These are phyloP conservation scores for Colletotrichum tamarilloi DNA, from an alignment of 2,329 filamentous ascomycete genomes.

Conservation along the genomic window DNA sequence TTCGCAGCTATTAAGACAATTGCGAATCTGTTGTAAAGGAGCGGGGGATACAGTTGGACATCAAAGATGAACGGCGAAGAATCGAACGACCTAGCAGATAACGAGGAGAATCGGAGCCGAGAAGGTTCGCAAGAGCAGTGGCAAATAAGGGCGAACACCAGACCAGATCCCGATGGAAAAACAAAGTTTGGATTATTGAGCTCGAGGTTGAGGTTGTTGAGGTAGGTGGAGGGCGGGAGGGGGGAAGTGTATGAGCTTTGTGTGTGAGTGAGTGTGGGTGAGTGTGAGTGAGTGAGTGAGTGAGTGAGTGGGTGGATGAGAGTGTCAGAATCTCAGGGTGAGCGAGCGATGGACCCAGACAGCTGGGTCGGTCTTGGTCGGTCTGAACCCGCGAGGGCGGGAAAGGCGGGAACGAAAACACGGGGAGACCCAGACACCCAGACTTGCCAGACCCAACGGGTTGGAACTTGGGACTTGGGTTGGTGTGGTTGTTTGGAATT, in stretches of 20 bases:
- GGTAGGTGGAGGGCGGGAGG: neutral
- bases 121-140: neutral
- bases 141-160: neutral
- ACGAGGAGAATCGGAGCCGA: neutral
- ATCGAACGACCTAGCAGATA: neutral
- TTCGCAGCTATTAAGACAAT: constrained; percentile 6
- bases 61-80: neutral
- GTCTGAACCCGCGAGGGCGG: constrained; percentile 33
- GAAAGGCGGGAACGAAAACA: constrained; percentile 33
- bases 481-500: constrained; percentile 16
- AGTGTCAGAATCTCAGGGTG: neutral
- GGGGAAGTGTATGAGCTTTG: constrained; percentile 7
- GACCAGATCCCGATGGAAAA: neutral
- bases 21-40: neutral
- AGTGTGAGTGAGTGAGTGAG: neutral
- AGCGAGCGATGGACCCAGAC: constrained; percentile 14
- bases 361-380: constrained; percentile 28
- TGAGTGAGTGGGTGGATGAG: neutral
- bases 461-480: constrained; percentile 19
- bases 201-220: neutral
- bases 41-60: neutral
- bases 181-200: constrained; percentile 7
- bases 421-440: constrained; percentile 20
- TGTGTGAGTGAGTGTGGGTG: neutral
- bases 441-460: constrained; percentile 23